A percentile compares a stretch with the other conserved stretches of the same genome.
Evolutionary conservation across 306 rosid genomes (phyloP).

Genomic region (Malus orientalis): DNA sequence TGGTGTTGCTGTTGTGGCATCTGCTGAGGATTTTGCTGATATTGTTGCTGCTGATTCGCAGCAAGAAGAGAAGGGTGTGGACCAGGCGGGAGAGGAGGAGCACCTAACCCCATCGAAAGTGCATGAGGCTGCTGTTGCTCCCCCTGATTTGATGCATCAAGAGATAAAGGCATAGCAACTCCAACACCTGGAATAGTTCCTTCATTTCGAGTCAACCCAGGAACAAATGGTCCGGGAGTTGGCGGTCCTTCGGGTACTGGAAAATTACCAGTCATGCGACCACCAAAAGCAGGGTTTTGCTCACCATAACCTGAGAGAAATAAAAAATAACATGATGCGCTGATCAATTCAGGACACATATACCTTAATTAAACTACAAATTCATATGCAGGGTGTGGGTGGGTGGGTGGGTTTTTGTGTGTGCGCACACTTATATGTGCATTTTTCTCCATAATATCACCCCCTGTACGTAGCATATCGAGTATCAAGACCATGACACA

Average conservation of each 20-base stretch:
- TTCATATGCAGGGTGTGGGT: not conserved
- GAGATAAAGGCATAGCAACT: constrained; percentile 82
- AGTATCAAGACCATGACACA: not conserved
- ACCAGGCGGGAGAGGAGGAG: constrained; percentile 99
- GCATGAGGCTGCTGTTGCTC: constrained; percentile 78
- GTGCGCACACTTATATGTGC: not conserved
- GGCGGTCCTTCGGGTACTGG: constrained; percentile 70
- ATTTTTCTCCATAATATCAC: not conserved
- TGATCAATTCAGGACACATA: not conserved
- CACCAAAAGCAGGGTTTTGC: constrained; percentile 59
- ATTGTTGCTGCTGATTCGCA: constrained; percentile 76
- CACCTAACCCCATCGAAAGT: constrained; percentile 60
- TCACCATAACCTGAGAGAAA: constrained; percentile 70
- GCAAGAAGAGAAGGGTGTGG: constrained; percentile 96
- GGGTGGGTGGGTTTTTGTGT: not conserved
- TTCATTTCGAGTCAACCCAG: constrained; percentile 85
- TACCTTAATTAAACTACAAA: not conserved
- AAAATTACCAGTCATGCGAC: constrained; percentile 63
- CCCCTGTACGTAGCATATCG: not conserved
- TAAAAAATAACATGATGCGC: not conserved
- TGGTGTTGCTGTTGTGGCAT: constrained; percentile 66
- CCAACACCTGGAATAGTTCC: constrained; percentile 99
- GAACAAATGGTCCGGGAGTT: constrained; percentile 81
- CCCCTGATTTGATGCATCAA: constrained; percentile 61
- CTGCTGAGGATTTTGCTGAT: constrained; percentile 85